Base-by-base conservation (phyloP, 805 yeast genomes). In the Scheffersomyces spartinae region DNA sequence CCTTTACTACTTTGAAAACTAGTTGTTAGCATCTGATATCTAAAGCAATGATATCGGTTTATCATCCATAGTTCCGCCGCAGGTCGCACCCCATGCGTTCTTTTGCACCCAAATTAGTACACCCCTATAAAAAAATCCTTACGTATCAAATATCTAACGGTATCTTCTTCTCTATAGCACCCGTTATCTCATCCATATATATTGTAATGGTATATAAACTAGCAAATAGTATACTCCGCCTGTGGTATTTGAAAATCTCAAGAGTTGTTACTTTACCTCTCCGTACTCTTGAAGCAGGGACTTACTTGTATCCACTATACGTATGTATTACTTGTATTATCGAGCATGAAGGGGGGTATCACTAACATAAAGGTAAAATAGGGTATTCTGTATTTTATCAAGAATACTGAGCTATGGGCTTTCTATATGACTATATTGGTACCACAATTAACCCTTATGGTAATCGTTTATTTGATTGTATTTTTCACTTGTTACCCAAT, bases 341-440 rank as follows among this genome's bases (percentile, higher is more conserved):
- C 21, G 9, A 9, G 8, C 18, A 7, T 7, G 9, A 16, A 9
- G 8, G 5, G 9, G 2, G 15, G 10, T 5, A 12, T 15, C 20
- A 34, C 34, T 29, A 34, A 39, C 36, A 9, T 9, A 6, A 12
- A n/a, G n/a, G 20, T 21, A 10, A 9, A 27, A 4, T 19, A 49
- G 55, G 74, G 73, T 6, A 35, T 63, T 13, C 30, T 36, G 17
- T 68, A 66, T 39, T 66, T 61, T 27, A 13, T 45, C 9, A 31
- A 35, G 8, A 55, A 59, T 26, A 62, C 65, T 4, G 50, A 54
- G 10, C 38, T 67, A 26, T 64, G 74, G 74, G 60, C 64, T 7
- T 49, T 59, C 24, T 54, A 65, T 33, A 23, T 61, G n/a, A 40
- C 62, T 3, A 49, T 67, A 2, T 36, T 60, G 6, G 27, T 66